Conservation (phyloP, 192 early-diverging fungal genomes). For the Podila epigama region DNA sequence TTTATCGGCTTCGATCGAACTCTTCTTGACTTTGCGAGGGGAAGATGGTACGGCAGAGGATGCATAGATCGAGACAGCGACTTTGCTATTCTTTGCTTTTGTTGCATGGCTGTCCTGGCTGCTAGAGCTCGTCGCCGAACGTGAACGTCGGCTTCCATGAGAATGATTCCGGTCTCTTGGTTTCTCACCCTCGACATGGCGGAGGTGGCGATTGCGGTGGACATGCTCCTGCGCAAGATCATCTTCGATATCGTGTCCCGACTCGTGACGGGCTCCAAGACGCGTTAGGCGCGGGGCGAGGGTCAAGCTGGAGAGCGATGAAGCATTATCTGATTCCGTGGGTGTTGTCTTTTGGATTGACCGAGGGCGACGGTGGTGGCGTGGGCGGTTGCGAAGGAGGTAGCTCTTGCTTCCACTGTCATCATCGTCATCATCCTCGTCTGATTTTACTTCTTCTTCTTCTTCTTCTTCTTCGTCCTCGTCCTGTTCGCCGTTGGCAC, state of each 20-base stretch:
- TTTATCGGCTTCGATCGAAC: conserved; percentile 14
- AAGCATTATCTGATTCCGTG: background rate
- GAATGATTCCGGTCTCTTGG: background rate
- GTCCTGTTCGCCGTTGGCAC: conserved; percentile 22
- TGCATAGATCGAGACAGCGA: background rate
- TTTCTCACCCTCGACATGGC: conserved; percentile 11
- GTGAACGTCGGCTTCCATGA: conserved; percentile 38
- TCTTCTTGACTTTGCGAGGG: conserved; percentile 38
- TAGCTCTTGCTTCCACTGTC: conserved; percentile 22
- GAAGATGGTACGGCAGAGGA: conserved; percentile 17
- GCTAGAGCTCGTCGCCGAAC: conserved; percentile 36
- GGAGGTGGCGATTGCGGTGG: conserved; percentile 1
- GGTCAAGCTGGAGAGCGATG: background rate
- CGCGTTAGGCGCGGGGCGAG: conserved; percentile 41
- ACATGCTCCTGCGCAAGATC: conserved; percentile 23
- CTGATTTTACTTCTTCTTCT: conserved; percentile 21
- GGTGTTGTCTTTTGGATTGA: conserved; percentile 11
- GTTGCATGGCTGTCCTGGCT: conserved; percentile 30
- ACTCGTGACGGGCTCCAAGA: conserved; percentile 44
- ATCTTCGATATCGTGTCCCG: conserved; percentile 36
- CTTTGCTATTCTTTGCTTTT: conserved; percentile 10
- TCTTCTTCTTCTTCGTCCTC: conserved; percentile 17
- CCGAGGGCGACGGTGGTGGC: conserved; percentile 27
- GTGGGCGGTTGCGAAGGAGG: conserved; percentile 25
- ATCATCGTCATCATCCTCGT: conserved; percentile 38